Evolutionary conservation across 495 filamentous ascomycete genomes (phyloP).

Genomic region (Aspergillus affinis): DNA sequence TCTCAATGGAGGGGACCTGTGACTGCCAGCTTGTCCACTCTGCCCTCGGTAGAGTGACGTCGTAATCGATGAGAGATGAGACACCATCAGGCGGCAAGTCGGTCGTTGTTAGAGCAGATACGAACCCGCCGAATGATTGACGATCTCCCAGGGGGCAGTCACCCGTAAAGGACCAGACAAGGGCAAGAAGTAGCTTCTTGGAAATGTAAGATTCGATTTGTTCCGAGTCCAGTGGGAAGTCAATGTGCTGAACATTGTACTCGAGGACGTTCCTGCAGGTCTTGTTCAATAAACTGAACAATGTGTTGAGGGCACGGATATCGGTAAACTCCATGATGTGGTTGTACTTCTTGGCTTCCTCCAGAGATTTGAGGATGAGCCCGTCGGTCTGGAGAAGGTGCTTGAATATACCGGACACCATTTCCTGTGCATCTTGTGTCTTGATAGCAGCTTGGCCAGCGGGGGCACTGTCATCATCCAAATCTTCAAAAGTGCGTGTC

Average conservation of each 20-base stretch:
- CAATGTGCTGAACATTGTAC: slow-evolving; percentile 89
- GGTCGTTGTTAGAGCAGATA: slow-evolving; percentile 76
- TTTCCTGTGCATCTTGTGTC: slow-evolving; percentile 70
- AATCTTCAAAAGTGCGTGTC: slow-evolving; percentile 81
- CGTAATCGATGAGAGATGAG: slow-evolving; percentile 89
- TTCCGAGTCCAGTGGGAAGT: slow-evolving; percentile 88
- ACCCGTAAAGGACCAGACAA: slow-evolving; percentile 93
- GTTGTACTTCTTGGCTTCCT: slow-evolving; percentile 71
- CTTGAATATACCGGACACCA: slow-evolving; percentile 74
- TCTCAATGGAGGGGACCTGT: slow-evolving; percentile 88
- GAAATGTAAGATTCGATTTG: slow-evolving; percentile 85
- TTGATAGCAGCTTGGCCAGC: slow-evolving; percentile 78
- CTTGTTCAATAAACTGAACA: slow-evolving; percentile 95
- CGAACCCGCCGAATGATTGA: slow-evolving; percentile 80
- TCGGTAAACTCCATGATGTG: slow-evolving; percentile 99
- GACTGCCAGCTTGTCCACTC: slow-evolving; percentile 93
- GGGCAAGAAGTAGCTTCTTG: slow-evolving; percentile 86
- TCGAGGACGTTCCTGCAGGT: slow-evolving; percentile 86
- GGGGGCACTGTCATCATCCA: slow-evolving; percentile 85
- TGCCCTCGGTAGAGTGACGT: slow-evolving; percentile 79
- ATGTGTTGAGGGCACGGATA: slow-evolving; percentile 82
- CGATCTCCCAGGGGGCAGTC: slow-evolving; percentile 90
- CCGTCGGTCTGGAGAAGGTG: slow-evolving; percentile 72
- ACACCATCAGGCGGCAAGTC: slow-evolving; percentile 75
- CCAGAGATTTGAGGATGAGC: slow-evolving; percentile 74